phyloP scores from a whole-genome alignment of 2,329 filamentous ascomycete genomes.

The Aspergillus floridensis region DNA sequence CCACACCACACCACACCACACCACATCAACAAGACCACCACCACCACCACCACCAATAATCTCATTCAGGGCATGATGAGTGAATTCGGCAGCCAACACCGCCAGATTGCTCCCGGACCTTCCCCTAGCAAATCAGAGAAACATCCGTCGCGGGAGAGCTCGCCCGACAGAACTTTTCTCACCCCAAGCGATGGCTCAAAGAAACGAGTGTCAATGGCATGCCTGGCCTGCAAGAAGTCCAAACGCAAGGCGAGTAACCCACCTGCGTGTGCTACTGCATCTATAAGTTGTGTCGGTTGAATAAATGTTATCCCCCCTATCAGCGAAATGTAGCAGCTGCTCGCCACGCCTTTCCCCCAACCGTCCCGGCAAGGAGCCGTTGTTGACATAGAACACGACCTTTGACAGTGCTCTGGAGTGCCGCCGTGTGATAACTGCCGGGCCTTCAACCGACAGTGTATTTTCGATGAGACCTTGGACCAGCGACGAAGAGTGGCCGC shows the following conservation, averaged over 20 bases:
- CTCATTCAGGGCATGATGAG: conserved; percentile 15
- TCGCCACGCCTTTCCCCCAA: not conserved
- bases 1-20: not conserved
- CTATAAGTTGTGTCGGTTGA: not conserved
- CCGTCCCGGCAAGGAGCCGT: not conserved
- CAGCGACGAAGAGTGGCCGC: conserved; percentile 45
- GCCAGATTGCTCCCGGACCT: conserved; percentile 25
- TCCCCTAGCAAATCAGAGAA: conserved; percentile 18
- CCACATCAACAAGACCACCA: not conserved
- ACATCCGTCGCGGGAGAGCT: conserved; percentile 6
- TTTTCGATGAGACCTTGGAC: conserved; percentile 62
- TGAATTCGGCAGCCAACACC: conserved; percentile 20
- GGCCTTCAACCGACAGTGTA: conserved; percentile 36
- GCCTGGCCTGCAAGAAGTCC: conserved; percentile 41
- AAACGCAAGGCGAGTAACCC: conserved; percentile 35
- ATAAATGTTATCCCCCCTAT: not conserved
- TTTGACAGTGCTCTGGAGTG: conserved; percentile 35
- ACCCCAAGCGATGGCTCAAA: conserved; percentile 24
- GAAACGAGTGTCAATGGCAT: conserved; percentile 41
- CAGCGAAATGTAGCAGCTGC: not conserved
- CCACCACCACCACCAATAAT: not conserved
- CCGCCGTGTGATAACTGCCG: conserved; percentile 41
- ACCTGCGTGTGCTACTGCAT: not conserved
- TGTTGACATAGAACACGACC: not conserved
- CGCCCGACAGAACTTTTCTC: conserved; percentile 10